Percentiles rank a stretch among this genome's conserved stretches.
These are phyloP conservation scores for Sphaerulina populicola DNA, from an alignment of 2,329 filamentous ascomycete species.

Conservation along the genomic window DNA sequence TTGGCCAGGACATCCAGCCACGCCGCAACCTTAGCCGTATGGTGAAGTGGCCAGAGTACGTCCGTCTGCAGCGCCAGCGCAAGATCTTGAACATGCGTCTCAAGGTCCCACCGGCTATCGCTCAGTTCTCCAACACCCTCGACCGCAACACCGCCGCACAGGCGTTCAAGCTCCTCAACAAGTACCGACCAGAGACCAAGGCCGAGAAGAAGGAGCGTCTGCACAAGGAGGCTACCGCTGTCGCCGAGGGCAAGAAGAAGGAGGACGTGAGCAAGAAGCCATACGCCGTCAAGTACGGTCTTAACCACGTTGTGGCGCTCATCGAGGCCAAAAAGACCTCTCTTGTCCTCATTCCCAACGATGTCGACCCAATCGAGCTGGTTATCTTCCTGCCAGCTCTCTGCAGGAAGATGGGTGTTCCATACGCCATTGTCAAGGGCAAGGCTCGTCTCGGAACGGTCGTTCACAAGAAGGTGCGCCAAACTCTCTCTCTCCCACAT, in stretches of 20 bases:
- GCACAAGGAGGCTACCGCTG: slow-evolving; percentile 92
- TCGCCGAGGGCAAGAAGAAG: slow-evolving; percentile 99
- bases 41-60: slow-evolving; percentile 99
- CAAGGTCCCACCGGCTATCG: slow-evolving; percentile 94
- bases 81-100: slow-evolving; percentile 97
- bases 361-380: slow-evolving; percentile 98
- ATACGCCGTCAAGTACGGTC: slow-evolving; percentile 97
- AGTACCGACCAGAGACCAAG: slow-evolving; percentile 99
- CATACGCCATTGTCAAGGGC: slow-evolving; percentile 99
- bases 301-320: slow-evolving; percentile 97
- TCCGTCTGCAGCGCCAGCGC: slow-evolving; percentile 89
- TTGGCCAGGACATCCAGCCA: slow-evolving; percentile 98
- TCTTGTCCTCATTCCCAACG: slow-evolving; percentile 96
- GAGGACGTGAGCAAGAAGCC: slow-evolving; percentile 99
- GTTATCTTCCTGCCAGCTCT: slow-evolving; percentile 98
- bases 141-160: slow-evolving; percentile 95
- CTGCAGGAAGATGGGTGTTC: slow-evolving; percentile 99
- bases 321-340: slow-evolving; percentile 99
- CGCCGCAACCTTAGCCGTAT: slow-evolving; percentile 92
- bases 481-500: background rate
- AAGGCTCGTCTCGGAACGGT: slow-evolving; percentile 98
- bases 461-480: slow-evolving; percentile 91
- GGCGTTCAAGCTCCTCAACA: slow-evolving; percentile 98
- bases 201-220: slow-evolving; percentile 99
- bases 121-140: slow-evolving; percentile 96